These are phyloP conservation scores for Fusarium sublunatum DNA, from an alignment of 2,329 filamentous ascomycete genomes.

Conservation along the genomic window DNA sequence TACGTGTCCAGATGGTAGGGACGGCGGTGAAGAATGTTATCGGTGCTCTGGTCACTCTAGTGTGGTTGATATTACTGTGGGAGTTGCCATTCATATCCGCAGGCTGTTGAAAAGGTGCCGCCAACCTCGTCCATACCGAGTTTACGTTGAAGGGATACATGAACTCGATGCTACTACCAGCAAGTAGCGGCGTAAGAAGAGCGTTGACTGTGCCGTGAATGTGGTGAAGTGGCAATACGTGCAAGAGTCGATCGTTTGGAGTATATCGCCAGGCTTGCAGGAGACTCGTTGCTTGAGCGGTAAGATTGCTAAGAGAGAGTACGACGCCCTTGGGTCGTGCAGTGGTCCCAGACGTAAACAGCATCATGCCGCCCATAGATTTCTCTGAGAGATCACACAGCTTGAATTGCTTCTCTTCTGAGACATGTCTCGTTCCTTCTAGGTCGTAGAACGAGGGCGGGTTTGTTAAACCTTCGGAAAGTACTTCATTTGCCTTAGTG, in stretches of 20 bases:
- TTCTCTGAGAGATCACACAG: conserved; percentile 64
- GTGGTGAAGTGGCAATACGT: conserved; percentile 93
- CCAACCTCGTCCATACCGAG: conserved; percentile 85
- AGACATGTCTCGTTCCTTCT: conserved; percentile 71
- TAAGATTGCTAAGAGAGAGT: conserved; percentile 80
- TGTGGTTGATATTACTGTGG: no score
- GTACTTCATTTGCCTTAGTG: conserved; percentile 76
- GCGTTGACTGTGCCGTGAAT: conserved; percentile 97
- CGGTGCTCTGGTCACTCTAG: conserved; percentile 48
- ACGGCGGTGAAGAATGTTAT: conserved; percentile 97
- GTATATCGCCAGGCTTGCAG: conserved; percentile 89
- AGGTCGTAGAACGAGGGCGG: conserved; percentile 73
- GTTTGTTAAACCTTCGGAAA: conserved; percentile 72
- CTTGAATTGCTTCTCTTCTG: conserved; percentile 62
- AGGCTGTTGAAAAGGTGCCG: conserved; percentile 74
- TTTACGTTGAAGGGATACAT: conserved; percentile 93
- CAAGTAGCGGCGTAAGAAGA: conserved; percentile 85
- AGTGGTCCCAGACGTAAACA: conserved; percentile 97
- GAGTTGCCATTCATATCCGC: conserved; percentile 12
- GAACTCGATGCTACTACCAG: conserved; percentile 91
- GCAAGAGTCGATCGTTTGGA: conserved; percentile 81
- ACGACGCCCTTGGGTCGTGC: conserved; percentile 96
- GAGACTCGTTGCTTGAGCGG: conserved; percentile 83
- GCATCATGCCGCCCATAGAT: conserved; percentile 83
- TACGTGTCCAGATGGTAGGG: conserved; percentile 91